Conservation (phyloP, 164 flowering plant species). For the Nymphaea thermarum region DNA sequence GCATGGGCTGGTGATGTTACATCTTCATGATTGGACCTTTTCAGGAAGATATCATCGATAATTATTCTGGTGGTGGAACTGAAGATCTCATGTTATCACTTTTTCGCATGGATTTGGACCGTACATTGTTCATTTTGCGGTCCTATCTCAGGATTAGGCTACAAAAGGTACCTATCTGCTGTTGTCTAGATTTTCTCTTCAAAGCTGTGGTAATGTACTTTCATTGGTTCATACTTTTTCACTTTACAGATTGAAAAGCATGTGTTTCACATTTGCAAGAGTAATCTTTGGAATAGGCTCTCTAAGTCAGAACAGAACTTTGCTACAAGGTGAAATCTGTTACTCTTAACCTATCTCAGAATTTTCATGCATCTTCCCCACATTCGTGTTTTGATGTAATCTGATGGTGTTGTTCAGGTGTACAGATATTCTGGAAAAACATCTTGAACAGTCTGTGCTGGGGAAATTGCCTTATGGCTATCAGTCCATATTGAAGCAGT, state of each 20-base stretch:
- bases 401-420: conserved; percentile 31
- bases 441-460: conserved; percentile 61
- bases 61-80: conserved; percentile 28
- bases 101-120: conserved; percentile 87
- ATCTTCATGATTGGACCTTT: background rate
- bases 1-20: background rate
- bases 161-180: conserved; percentile 49
- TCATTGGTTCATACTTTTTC: background rate
- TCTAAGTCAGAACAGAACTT: conserved; percentile 59
- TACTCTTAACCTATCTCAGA: background rate
- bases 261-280: conserved; percentile 50
- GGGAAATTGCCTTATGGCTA: conserved; percentile 70
- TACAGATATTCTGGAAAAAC: conserved; percentile 42
- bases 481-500: conserved; percentile 63
- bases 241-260: conserved; percentile 68
- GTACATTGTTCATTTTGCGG: conserved; percentile 63
- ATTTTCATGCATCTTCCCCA: background rate
- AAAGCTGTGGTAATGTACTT: background rate
- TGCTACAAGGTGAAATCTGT: conserved; percentile 40
- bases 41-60: conserved; percentile 79
- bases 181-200: background rate
- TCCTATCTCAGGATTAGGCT: conserved; percentile 81
- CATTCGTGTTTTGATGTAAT: background rate
- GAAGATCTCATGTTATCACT: conserved; percentile 72
- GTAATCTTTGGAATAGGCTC: conserved; percentile 48